Base-by-base conservation (phyloP, 257 asterid genomes). In the Phtheirospermum japonicum region DNA sequence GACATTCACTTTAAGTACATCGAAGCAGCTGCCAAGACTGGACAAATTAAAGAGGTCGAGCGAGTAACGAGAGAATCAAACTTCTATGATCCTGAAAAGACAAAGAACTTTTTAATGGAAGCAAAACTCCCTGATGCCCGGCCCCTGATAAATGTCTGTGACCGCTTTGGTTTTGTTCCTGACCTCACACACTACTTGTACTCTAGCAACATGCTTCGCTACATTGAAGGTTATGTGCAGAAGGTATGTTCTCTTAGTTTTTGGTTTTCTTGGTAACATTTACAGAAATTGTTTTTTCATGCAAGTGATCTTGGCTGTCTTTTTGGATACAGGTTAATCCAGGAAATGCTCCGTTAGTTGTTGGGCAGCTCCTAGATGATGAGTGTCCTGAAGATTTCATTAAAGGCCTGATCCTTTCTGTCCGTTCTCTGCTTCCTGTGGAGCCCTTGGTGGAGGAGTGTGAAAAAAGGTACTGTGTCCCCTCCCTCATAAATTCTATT, bases 101-200 rank as follows among this genome's bases (percentile, higher is more conserved):
- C 99, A 0, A 93, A 90, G 75, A 93, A 87, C 81, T 93, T 93
- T 79, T 70, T 93, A 75, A 93, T 89, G 99, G 99, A 89, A 74
- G 95, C 97, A 49, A 89, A 93, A 72, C 99, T 93, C 59, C 99
- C 99, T 4, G 99, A 93, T 85, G 99, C 99, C 16, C 78, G 99
- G 33, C 99, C 99, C 1, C 82, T 93, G 67, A 93, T 93, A 64
- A 93, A 93, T 65, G 99, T 93, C 51, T 93, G 99, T 43, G 99
- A 93, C 69, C 96, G 99, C 59, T 93, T 93, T 82, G 96, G 93
- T 69, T 93, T 93, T 87, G 99, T 93, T 51, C 97, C 99, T 39
- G 96, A 90, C 73, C 90, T 93, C 71, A 93, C 99, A 6, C 99
- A 93, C 78, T 93, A 93, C 75, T 75, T 93, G 77, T 93, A 90